Percentiles rank a stretch among this genome's conserved stretches.
Evolutionary conservation across 768 basidiomycete genomes (phyloP).

Genomic region (Boletus vermiculosoides): DNA sequence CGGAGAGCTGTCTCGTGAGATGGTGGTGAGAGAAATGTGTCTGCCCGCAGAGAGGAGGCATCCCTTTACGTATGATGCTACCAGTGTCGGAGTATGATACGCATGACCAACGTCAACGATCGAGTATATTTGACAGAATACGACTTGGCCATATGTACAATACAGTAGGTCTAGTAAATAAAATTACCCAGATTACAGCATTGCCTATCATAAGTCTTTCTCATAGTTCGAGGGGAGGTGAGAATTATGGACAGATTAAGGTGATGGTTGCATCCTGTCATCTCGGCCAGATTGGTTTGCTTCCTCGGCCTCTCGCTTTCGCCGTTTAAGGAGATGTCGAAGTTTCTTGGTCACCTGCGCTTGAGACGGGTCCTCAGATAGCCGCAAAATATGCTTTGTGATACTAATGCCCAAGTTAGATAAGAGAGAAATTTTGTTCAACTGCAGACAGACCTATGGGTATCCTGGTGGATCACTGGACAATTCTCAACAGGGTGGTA

Average conservation of each 20-base stretch:
- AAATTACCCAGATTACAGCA: slow-evolving; percentile 14
- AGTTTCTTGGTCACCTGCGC: slow-evolving; percentile 37
- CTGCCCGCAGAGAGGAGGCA: slow-evolving; percentile 22
- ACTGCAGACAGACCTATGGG: slow-evolving; percentile 46
- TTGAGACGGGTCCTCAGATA: slow-evolving; percentile 42
- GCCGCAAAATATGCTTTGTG: slow-evolving; percentile 41
- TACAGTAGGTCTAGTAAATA: slow-evolving; percentile 11
- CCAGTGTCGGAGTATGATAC: slow-evolving; percentile 17
- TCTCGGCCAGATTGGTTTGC: neutral
- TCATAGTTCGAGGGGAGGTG: neutral
- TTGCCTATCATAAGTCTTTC: slow-evolving; percentile 6
- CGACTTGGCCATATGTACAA: slow-evolving; percentile 3
- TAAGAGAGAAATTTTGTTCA: neutral
- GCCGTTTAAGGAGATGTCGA: slow-evolving; percentile 37
- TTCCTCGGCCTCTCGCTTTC: slow-evolving; percentile 24
- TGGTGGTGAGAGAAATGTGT: slow-evolving; percentile 24
- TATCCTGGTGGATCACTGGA: slow-evolving; percentile 50
- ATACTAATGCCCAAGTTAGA: slow-evolving; percentile 37
- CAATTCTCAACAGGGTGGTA: slow-evolving; percentile 55
- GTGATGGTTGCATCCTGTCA: slow-evolving; percentile 2
- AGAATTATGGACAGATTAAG: neutral
- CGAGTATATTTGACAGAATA: neutral
- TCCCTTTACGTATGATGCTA: slow-evolving; percentile 23
- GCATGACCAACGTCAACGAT: neutral
- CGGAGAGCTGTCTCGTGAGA: slow-evolving; percentile 14